A percentile compares a stretch with the other conserved stretches of the same genome.
These are phyloP conservation scores for Debaryomyces prosopidis DNA, from an alignment of 805 yeast genomes.

Conservation along the genomic window DNA sequence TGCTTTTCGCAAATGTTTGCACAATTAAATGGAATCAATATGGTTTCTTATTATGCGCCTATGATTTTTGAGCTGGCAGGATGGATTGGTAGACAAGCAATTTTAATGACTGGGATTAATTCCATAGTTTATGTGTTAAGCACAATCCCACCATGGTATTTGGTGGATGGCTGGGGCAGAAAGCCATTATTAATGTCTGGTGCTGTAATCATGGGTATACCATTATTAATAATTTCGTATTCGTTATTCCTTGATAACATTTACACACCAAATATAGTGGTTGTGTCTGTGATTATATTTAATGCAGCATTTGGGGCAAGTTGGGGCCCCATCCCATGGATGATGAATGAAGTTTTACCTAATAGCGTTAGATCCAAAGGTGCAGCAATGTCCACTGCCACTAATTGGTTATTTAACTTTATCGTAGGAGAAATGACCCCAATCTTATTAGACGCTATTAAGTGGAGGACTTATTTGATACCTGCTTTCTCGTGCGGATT, in stretches of 20 bases:
- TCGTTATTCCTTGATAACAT: constrained; percentile 36
- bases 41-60: constrained; percentile 91
- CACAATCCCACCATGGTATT: constrained; percentile 87
- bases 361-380: constrained; percentile 84
- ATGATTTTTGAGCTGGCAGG: constrained; percentile 94
- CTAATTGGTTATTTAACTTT: constrained; percentile 92
- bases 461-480: constrained; percentile 79
- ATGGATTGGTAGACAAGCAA: constrained; percentile 85
- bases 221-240: constrained; percentile 65
- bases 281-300: constrained; percentile 71
- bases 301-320: constrained; percentile 85
- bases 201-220: constrained; percentile 73
- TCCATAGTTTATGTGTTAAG: constrained; percentile 44
- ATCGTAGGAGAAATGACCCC: constrained; percentile 93
- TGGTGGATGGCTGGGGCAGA: constrained; percentile 91
- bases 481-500: constrained; percentile 78
- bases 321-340: constrained; percentile 97
- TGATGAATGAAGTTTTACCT: constrained; percentile 85
- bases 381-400: constrained; percentile 85
- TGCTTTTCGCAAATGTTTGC: constrained; percentile 92
- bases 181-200: constrained; percentile 82
- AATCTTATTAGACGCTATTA: constrained; percentile 68
- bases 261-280: constrained; percentile 70
- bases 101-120: constrained; percentile 83
- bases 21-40: constrained; percentile 90